Percentiles rank a stretch among this genome's conserved stretches.
These are phyloP conservation scores for Fomes fomentarius DNA, from an alignment of 1,284 basidiomycete species.

Conservation along the genomic window DNA sequence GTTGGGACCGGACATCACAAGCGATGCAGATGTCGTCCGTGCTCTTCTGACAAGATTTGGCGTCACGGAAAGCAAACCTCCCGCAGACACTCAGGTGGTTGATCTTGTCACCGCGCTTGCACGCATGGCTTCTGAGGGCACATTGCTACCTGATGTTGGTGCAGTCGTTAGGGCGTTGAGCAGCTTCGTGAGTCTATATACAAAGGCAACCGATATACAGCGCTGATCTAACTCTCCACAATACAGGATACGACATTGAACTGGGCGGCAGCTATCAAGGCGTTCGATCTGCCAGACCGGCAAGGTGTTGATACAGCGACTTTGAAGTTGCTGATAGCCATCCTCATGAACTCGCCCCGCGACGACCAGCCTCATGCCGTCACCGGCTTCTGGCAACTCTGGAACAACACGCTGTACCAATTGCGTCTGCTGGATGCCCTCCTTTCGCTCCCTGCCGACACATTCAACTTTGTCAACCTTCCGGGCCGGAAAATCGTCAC, in stretches of 20 bases:
- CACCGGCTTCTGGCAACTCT: slow-evolving; percentile 79
- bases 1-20: slow-evolving; percentile 76
- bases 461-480: slow-evolving; percentile 88
- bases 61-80: slow-evolving; percentile 67
- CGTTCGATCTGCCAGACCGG: slow-evolving; percentile 79
- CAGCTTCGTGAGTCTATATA: slow-evolving; percentile 56
- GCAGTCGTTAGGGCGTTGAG: slow-evolving; percentile 71
- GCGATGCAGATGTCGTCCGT: slow-evolving; percentile 68
- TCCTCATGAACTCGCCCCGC: slow-evolving; percentile 72
- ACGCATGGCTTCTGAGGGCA: slow-evolving; percentile 71
- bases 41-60: slow-evolving; percentile 74
- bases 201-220: not conserved
- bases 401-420: slow-evolving; percentile 88
- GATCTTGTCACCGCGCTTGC: slow-evolving; percentile 71
- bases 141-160: slow-evolving; percentile 75
- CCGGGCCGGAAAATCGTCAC: slow-evolving; percentile 83
- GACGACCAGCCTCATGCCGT: slow-evolving; percentile 77
- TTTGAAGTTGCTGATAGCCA: slow-evolving; percentile 79
- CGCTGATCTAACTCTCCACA: not conserved
- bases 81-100: slow-evolving; percentile 67
- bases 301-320: slow-evolving; percentile 83
- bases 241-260: slow-evolving; percentile 63
- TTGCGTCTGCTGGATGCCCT: slow-evolving; percentile 88
- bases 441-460: slow-evolving; percentile 85
- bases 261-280: slow-evolving; percentile 80